Conservation (phyloP, 352 stramenopile genomes). For the Nothophytophthora sp. region DNA sequence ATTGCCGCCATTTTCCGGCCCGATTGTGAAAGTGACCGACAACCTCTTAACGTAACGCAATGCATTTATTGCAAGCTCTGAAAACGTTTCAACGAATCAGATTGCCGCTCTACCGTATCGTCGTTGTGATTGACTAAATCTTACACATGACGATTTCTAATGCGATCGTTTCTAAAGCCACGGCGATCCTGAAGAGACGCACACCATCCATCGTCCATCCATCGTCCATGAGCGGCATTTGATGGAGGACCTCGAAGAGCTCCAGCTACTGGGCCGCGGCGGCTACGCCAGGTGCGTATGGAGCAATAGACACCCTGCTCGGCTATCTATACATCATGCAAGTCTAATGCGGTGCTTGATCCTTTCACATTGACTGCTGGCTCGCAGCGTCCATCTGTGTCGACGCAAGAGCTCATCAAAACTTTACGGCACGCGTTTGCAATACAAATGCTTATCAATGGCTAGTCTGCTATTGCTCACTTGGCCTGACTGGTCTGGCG, state of each 20-base stretch:
- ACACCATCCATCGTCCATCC: conserved; percentile 15
- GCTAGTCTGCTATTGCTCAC: too few relatives aligned
- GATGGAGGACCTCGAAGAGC: conserved; percentile 57
- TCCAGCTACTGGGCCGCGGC: conserved; percentile 56
- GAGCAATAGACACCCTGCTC: too few relatives aligned
- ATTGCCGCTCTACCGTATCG: too few relatives aligned
- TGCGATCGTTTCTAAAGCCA: too few relatives aligned
- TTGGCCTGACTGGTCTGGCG: too few relatives aligned
- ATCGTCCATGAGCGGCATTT: conserved; percentile 1
- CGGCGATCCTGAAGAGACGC: too few relatives aligned
- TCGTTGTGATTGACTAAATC: conserved; percentile 9
- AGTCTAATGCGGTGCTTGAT: too few relatives aligned
- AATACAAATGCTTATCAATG: neutral
- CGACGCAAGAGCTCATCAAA: conserved; percentile 19
- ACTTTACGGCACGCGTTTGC: conserved; percentile 32
- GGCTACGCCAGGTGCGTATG: conserved; percentile 67
- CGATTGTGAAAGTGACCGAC: too few relatives aligned
- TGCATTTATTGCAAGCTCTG: too few relatives aligned
- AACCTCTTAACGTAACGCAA: too few relatives aligned
- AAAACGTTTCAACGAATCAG: too few relatives aligned
- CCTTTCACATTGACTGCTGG: neutral
- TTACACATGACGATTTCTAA: neutral
- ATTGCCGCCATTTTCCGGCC: conserved; percentile 65
- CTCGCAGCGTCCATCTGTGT: conserved; percentile 53
- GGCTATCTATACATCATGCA: too few relatives aligned